phyloP scores from a whole-genome alignment of 2,329 filamentous ascomycete species.

The Ceratocystis albifundus region DNA sequence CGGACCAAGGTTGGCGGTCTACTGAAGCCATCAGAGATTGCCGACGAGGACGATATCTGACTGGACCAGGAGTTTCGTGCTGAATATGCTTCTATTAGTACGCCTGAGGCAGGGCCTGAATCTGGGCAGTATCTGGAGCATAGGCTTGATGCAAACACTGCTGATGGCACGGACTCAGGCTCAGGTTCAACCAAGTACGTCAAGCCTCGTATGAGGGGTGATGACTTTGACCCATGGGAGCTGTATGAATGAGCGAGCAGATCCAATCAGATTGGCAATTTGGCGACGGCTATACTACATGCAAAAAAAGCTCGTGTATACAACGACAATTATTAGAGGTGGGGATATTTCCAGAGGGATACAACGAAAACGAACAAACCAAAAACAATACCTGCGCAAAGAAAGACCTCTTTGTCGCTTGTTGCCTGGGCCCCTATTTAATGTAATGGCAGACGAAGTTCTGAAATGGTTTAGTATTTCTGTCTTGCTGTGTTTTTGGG shows the following conservation, averaged over 20 bases:
- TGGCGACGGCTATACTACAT: background rate
- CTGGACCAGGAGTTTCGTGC: constrained; percentile 56
- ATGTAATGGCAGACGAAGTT: background rate
- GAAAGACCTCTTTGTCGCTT: no score
- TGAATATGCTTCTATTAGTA: constrained; percentile 37
- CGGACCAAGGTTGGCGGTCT: constrained; percentile 91
- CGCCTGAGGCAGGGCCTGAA: constrained; percentile 27
- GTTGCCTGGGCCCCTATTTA: background rate
- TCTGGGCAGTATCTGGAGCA: constrained; percentile 29
- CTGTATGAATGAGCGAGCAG: constrained; percentile 26
- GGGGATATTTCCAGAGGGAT: background rate
- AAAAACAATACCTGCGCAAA: no score
- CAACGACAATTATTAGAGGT: constrained; percentile 9
- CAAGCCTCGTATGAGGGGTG: constrained; percentile 21
- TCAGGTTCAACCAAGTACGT: constrained; percentile 11
- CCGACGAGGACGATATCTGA: constrained; percentile 75
- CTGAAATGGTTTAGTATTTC: background rate
- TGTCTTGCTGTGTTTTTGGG: constrained; percentile 6
- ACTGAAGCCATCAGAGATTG: constrained; percentile 93
- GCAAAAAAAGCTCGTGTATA: constrained; percentile 11
- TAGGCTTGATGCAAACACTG: constrained; percentile 19
- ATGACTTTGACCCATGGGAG: constrained; percentile 23
- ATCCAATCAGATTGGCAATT: background rate
- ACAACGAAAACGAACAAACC: background rate
- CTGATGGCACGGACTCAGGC: constrained; percentile 16